Evolutionary conservation across 1,284 basidiomycete genomes (phyloP), one percentile per base, ranked within the genome.

Genomic region (Trametes pubescens): DNA sequence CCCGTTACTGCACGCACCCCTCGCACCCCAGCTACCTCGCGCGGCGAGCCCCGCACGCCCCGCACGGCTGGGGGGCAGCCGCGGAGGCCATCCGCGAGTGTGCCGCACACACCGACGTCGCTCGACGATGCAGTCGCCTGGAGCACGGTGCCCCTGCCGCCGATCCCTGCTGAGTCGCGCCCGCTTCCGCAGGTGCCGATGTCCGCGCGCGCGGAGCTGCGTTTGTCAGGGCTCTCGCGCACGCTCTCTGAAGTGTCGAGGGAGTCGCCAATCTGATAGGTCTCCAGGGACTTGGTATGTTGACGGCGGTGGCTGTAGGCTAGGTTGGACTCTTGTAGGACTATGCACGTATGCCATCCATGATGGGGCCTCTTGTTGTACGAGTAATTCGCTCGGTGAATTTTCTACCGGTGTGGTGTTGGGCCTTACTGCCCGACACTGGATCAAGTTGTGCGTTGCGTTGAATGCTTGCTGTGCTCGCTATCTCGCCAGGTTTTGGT

Each of bases 21-120:
- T 10, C 57, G 57, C 10, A 51, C 62, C 13, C 51, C 61, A 2
- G 22, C 44, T 2, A 58, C 46, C 24, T 35, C 57, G 26, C 60
- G 53, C 29, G 53, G 53, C 29, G 53, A 51, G 38, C 48, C 46
- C n/a, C 62, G 53, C 38, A 64, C 52, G 14, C 54, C 62, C 7
- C 55, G 57, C 43, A 60, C 66, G 5, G 54, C 60, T 2, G 58
- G 61, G 0, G 58, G 58, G 8, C 60, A 59, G 37, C 51, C 57
- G 9, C 65, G 64, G 0, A 53, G n/a, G 47, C 40, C 67, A 2
- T 54, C 53, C 16, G 65, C 57, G 11, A 46, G 35, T 11, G 53
- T 68, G 2, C 67, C 64, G 43, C 67, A 59, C 40, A 68, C 67
- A n/a, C 67, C 67, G 51, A 68, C 62, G 40, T 68, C 67, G 47